Base-by-base conservation (phyloP, 2,329 filamentous ascomycete genomes). In the Parastagonospora nodorum region DNA sequence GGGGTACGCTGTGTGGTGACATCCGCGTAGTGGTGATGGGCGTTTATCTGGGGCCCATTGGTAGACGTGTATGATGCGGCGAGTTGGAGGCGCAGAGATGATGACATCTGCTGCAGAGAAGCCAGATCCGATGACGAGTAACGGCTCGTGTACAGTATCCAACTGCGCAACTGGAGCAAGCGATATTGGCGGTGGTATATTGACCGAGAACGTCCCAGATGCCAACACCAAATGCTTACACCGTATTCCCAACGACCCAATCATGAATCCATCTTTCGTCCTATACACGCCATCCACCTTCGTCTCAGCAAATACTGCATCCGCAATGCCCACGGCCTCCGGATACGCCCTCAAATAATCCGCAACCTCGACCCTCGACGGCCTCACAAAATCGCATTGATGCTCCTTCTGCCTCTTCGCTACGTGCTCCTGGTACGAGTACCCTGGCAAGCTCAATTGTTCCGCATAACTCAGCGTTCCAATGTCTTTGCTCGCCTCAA, bases 31-130 rank as follows among this genome's bases (percentile, higher is more conserved):
- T 2, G 83, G 84, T 0, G 82, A 85, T 0, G 83, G 82, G 14
- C 77, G 75, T 5, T 73, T 75, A 8, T 82, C 75, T 0, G 82
- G 81, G n/a, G 77, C 75, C 84, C 84, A 86, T 63, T 81, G 81
- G 66, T 80, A 86, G 45, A 85, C 65, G 58, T 86, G 84, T n/a
- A 86, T 68, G 37, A 86, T 78, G 45, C 76, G 80, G 40, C 80
- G 79, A n/a, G 71, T 61, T 11, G 74, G 66, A 27, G 78, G 73
- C 15, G 80, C 75, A 5, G 82, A 84, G 33, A 85, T 80, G 42
- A 86, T 85, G 3, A 81, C 74, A 69, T 86, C 84, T 24, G 84
- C 84, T 2, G 84, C 84, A 2, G 82, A 84, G 66, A 86, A 86
- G 0, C 84, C 84, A 8, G 83, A 85, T 5, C 84, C 84, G 42